Percentiles rank a stretch among this genome's conserved stretches.
These are phyloP conservation scores for Emericellopsis terricola DNA, from an alignment of 495 filamentous ascomycete genomes.

Conservation along the genomic window DNA sequence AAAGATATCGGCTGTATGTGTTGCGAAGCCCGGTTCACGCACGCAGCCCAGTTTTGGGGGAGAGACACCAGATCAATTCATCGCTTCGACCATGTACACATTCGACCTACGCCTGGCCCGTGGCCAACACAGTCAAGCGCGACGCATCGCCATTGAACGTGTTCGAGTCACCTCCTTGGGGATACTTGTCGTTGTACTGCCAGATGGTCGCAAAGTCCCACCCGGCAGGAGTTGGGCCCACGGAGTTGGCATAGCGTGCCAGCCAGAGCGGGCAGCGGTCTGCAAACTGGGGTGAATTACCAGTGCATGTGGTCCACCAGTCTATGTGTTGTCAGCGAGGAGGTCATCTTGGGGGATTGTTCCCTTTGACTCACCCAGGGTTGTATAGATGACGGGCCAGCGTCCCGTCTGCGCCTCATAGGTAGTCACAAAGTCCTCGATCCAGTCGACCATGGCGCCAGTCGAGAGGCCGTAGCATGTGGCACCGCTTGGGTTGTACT, in stretches of 20 bases:
- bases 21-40: too few species aligned
- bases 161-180: background rate
- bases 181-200: background rate
- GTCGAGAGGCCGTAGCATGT: background rate
- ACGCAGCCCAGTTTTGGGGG: too few species aligned
- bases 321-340: too few species aligned
- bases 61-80: too few species aligned
- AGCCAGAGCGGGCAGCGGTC: background rate
- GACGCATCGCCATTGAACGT: background rate
- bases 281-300: background rate
- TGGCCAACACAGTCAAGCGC: background rate
- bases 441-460: background rate
- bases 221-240: background rate
- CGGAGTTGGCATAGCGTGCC: background rate
- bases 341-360: too few species aligned
- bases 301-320: background rate
- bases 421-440: background rate
- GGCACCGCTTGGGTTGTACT: background rate
- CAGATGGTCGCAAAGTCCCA: background rate
- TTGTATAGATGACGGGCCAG: background rate
- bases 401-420: background rate
- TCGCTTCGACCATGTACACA: too few species aligned
- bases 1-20: too few species aligned
- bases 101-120: background rate
- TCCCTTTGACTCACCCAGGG: too few species aligned